These are phyloP conservation scores for Apophysomyces trapeziformis DNA, from an alignment of 371 early-diverging fungal genomes.

Conservation along the genomic window DNA sequence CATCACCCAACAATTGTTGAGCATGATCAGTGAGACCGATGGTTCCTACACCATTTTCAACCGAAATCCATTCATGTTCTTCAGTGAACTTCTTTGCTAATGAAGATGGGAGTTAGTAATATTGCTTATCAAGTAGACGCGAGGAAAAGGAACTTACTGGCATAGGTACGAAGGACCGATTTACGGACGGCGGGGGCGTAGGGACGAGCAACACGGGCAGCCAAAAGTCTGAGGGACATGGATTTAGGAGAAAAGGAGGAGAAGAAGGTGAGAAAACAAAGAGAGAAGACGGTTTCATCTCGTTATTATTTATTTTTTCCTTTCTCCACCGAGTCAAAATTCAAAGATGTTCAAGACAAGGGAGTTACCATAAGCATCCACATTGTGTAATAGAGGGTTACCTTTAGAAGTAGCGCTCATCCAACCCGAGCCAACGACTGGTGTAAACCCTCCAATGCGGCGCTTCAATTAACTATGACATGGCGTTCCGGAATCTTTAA, in stretches of 20 bases:
- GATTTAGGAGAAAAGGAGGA: conserved; percentile 13
- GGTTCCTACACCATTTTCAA: conserved; percentile 79
- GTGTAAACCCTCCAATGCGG: neutral
- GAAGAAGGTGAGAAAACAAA: conserved; percentile 20
- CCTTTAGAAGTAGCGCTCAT: conserved; percentile 2
- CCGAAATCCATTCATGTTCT: conserved; percentile 94
- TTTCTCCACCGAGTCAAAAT: conserved; percentile 49
- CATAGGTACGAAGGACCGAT: conserved; percentile 50
- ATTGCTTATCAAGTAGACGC: neutral
- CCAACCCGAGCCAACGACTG: neutral
- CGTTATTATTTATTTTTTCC: conserved; percentile 28
- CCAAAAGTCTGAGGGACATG: conserved; percentile 52
- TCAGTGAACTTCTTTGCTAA: conserved; percentile 77
- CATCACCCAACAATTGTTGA: conserved; percentile 87
- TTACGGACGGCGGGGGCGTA: conserved; percentile 45
- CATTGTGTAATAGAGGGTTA: conserved; percentile 4
- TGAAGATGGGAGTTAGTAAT: neutral
- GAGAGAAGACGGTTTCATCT: conserved; percentile 17
- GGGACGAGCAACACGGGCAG: conserved; percentile 50
- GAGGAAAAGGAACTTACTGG: conserved; percentile 37
- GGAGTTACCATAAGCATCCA: conserved; percentile 27
- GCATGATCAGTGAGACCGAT: conserved; percentile 95
- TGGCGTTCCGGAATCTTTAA: neutral
- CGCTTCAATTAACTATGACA: neutral
- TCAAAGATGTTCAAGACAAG: conserved; percentile 15